Evolutionary conservation across 192 early-diverging fungal genomes (phyloP).

Genomic region (Diversispora eburnea): DNA sequence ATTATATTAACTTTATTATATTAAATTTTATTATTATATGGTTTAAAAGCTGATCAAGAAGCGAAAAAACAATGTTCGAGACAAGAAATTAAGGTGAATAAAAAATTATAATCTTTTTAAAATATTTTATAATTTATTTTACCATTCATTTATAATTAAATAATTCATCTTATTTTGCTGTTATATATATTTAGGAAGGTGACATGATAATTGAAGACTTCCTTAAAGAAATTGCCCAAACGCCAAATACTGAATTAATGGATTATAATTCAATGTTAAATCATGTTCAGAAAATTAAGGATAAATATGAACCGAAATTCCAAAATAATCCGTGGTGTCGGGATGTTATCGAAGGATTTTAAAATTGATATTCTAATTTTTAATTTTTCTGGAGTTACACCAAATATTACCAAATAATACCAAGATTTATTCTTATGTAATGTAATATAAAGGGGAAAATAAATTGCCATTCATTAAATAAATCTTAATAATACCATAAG

Average conservation of each 20-base stretch:
- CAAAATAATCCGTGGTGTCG: constrained; percentile 59
- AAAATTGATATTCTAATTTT: not conserved
- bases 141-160: not conserved
- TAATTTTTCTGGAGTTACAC: too few species aligned
- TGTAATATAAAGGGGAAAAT: too few species aligned
- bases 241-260: constrained; percentile 39
- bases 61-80: constrained; percentile 37
- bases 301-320: constrained; percentile 57
- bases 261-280: constrained; percentile 36
- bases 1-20: constrained; percentile 23
- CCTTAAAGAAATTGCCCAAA: constrained; percentile 48
- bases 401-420: too few species aligned
- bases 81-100: constrained; percentile 44
- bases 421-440: too few species aligned
- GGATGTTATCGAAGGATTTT: constrained; percentile 48
- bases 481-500: too few species aligned
- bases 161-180: too few species aligned
- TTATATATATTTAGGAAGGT: constrained; percentile 36
- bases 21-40: constrained; percentile 39
- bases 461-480: too few species aligned
- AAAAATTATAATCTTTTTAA: constrained; percentile 28
- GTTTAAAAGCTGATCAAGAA: constrained; percentile 2
- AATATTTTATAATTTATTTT: not conserved
- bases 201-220: constrained; percentile 29
- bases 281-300: constrained; percentile 43